These are phyloP conservation scores for Rugosomyces carneus DNA, from an alignment of 1,284 basidiomycete genomes.

Conservation along the genomic window DNA sequence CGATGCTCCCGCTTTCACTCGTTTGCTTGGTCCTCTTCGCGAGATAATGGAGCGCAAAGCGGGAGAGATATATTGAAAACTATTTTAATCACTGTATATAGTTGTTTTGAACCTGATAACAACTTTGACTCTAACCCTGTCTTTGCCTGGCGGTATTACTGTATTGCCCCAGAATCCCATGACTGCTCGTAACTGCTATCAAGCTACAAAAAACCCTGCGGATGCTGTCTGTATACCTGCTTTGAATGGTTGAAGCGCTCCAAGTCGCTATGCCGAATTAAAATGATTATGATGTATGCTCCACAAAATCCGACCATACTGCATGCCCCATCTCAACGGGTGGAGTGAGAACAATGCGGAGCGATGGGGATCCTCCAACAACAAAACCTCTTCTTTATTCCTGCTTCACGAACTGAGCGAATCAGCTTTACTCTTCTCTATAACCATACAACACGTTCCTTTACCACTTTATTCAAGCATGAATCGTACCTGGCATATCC, in stretches of 20 bases:
- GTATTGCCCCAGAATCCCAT: too few relatives aligned
- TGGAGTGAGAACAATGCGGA: conserved; percentile 14
- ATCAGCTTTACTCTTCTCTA: not conserved
- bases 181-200: too few relatives aligned
- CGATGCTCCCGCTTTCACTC: conserved; percentile 91
- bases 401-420: not conserved
- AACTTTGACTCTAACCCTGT: too few relatives aligned
- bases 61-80: conserved; percentile 35
- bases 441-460: conserved; percentile 5
- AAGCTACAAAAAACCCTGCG: not conserved
- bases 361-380: too few relatives aligned
- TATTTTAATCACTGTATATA: too few relatives aligned
- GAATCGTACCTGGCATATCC: conserved; percentile 4
- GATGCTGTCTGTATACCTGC: not conserved
- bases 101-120: too few relatives aligned
- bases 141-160: too few relatives aligned
- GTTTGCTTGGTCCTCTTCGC: conserved; percentile 85
- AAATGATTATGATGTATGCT: not conserved
- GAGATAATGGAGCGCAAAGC: conserved; percentile 87
- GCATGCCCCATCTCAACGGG: conserved; percentile 5
- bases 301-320: conserved; percentile 3
- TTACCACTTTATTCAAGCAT: conserved; percentile 3
- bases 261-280: conserved; percentile 4
- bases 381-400: not conserved
- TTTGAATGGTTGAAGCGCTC: not conserved